Percentiles rank a stretch among this genome's conserved stretches.
phyloP scores from a whole-genome alignment of 805 yeast genomes.

The Nakazawaea ernobii region DNA sequence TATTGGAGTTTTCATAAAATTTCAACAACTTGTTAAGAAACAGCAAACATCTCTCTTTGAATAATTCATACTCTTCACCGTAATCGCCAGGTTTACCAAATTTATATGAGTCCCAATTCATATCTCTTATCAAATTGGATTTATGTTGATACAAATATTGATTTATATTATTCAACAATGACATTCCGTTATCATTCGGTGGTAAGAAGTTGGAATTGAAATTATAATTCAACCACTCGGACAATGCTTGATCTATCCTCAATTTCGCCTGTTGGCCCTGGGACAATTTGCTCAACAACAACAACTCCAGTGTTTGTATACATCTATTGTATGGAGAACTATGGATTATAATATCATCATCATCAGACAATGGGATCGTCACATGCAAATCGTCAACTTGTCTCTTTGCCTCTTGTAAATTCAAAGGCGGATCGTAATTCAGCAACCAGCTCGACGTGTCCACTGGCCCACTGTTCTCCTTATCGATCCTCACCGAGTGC shows the following conservation, averaged over 20 bases:
- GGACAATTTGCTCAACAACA: constrained; percentile 15
- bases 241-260: constrained; percentile 33
- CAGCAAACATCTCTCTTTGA: constrained; percentile 28
- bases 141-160: constrained; percentile 27
- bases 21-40: constrained; percentile 29
- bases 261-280: constrained; percentile 18
- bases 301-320: constrained; percentile 32
- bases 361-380: constrained; percentile 9
- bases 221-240: constrained; percentile 39
- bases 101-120: constrained; percentile 27
- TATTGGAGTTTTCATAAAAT: constrained; percentile 25
- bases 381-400: constrained; percentile 21
- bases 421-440: constrained; percentile 30
- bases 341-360: constrained; percentile 24
- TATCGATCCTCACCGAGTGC: constrained; percentile 9
- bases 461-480: not conserved
- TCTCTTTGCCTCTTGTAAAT: constrained; percentile 16
- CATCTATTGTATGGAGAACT: constrained; percentile 40
- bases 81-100: constrained; percentile 39
- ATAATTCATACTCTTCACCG: constrained; percentile 32
- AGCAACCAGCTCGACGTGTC: constrained; percentile 27
- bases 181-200: constrained; percentile 39
- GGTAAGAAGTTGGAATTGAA: constrained; percentile 33
- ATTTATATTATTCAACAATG: constrained; percentile 32
- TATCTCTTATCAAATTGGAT: constrained; percentile 20